Evolutionary conservation across 2,329 filamentous ascomycete species (phyloP).

Genomic region (Phialemoniopsis sp.): DNA sequence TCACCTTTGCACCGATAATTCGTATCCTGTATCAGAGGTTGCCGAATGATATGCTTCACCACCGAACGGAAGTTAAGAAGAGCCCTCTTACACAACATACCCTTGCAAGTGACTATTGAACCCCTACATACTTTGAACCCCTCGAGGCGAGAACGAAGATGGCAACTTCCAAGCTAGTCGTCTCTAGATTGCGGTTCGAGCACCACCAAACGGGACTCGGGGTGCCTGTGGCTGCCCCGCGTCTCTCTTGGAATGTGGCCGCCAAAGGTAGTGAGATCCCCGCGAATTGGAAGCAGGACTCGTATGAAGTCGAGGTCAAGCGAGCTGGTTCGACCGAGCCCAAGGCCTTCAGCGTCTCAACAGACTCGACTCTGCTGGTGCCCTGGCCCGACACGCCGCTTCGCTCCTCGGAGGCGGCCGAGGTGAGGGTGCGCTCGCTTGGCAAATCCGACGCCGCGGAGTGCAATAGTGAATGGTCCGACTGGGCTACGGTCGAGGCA

Average conservation of each 20-base stretch:
- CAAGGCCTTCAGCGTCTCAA: constrained; percentile 4
- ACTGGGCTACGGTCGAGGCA: constrained; percentile 9
- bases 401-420: constrained; percentile 5
- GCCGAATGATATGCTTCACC: too few relatives aligned
- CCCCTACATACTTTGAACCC: too few relatives aligned
- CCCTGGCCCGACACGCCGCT: constrained; percentile 23
- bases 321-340: neutral
- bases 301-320: constrained; percentile 11
- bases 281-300: constrained; percentile 10
- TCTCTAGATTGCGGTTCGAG: constrained; percentile 6
- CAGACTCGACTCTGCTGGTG: constrained; percentile 20
- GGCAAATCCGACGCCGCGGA: neutral
- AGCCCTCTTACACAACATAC: too few relatives aligned
- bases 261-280: neutral
- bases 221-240: constrained; percentile 9
- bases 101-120: too few relatives aligned
- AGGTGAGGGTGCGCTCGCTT: constrained; percentile 8
- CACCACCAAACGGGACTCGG: constrained; percentile 14
- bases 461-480: constrained; percentile 9
- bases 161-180: neutral
- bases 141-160: neutral
- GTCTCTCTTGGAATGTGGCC: constrained; percentile 14
- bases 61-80: too few relatives aligned
- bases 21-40: too few relatives aligned
- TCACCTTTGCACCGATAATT: too few relatives aligned